Base-by-base conservation (phyloP, 192 early-diverging fungal species). In the Dispira parvispora region DNA sequence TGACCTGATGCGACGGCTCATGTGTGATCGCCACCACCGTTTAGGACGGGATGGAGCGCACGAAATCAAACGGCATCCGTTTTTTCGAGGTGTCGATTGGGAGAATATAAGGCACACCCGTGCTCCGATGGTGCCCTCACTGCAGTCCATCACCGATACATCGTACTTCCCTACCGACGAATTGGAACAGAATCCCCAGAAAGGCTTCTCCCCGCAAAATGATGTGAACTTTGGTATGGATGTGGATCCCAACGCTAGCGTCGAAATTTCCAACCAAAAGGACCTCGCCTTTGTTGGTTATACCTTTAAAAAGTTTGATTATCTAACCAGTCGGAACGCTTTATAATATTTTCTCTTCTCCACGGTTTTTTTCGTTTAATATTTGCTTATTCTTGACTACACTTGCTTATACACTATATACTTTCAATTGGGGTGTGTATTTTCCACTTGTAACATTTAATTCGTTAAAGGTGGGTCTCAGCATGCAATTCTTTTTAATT, bases 201-300 rank as follows among this genome's bases (percentile, higher is more conserved):
- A 64, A 20, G 62, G 64, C 6, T 62, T 63, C 10, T 61, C 67
- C 9, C 11, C 58, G 9, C 12, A n/a, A 8, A 16, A 25, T 12
- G 63, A 52, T n/a, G 32, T 38, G 3, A 60, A 56, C 5, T 18
- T 46, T 21, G 64, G 52, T 62, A 55, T 47, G 47, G 64, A 21
- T 16, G 64, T 72, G 1, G 69, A 75, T 58, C 69, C 70, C n/a
- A 38, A 38, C 32, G 20, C 23, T 53, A 25, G 11, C 43, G 20
- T 50, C 47, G 27, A 61, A 52, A 67, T 62, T 28, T 53, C 28
- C 62, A 73, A 85, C 52, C 86, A 92, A 71, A 93, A 90, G 68
- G 92, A 96, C 63, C 72, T 99, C 66, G 94, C 94, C 27, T 99
- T 99, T 81, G 87, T 99, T 42, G 96, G 96, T 20, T 99, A 99